phyloP scores from a whole-genome alignment of 768 basidiomycete species.

The Filobasidium floriforme region DNA sequence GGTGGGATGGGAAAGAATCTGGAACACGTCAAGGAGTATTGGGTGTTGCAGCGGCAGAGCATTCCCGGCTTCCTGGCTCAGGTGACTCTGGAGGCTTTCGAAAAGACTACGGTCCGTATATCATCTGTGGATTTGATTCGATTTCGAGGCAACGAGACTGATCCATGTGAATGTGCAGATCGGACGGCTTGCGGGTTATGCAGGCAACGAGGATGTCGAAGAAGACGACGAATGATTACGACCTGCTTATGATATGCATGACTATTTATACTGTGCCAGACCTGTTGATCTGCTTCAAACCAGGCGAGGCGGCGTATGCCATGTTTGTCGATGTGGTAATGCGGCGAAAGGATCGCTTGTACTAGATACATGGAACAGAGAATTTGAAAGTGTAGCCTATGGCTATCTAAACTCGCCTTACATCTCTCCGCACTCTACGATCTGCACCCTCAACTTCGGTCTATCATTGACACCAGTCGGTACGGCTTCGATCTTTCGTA shows the following conservation, averaged over 20 bases:
- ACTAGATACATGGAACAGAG: no score
- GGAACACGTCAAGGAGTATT: conserved; percentile 68
- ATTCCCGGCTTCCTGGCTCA: conserved; percentile 84
- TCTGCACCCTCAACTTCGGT: conserved; percentile 15
- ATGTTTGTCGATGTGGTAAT: no score
- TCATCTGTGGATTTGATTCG: background rate
- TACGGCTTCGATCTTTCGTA: conserved; percentile 93
- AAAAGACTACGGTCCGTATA: conserved; percentile 53
- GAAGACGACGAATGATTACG: background rate
- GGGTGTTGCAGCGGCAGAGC: conserved; percentile 78
- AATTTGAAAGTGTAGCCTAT: no score
- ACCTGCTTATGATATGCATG: background rate
- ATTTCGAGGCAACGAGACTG: background rate
- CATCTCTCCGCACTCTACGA: conserved; percentile 43
- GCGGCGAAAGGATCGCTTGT: no score
- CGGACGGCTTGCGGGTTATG: conserved; percentile 36
- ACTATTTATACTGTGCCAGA: background rate
- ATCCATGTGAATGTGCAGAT: conserved; percentile 19
- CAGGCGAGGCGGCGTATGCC: no score
- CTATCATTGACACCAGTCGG: conserved; percentile 52
- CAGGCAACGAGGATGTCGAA: conserved; percentile 20
- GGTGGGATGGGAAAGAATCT: conserved; percentile 49
- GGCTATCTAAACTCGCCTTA: conserved; percentile 10
- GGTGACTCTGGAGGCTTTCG: conserved; percentile 79
- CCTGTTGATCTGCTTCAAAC: no score